A percentile compares a stretch with the other conserved stretches of the same genome.
Conservation (phyloP, 768 basidiomycete species). For the Termitomyces sp. region DNA sequence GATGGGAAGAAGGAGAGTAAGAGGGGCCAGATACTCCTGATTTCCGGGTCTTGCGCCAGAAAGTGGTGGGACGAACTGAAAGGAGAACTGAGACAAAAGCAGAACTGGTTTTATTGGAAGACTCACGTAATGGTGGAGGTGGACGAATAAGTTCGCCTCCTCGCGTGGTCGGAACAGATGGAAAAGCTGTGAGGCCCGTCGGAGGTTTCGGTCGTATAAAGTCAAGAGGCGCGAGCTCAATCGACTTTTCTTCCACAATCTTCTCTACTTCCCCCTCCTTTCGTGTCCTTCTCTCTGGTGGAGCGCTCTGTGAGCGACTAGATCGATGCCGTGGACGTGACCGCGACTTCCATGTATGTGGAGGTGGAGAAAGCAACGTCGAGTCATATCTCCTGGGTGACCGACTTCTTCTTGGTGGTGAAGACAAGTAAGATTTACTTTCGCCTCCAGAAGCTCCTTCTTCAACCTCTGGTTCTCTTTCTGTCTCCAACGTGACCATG, state of each 20-base stretch:
- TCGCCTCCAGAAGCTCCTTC: background rate
- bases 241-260: constrained; percentile 6
- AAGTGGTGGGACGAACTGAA: constrained; percentile 76
- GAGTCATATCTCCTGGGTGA: constrained; percentile 25
- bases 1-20: constrained; percentile 70
- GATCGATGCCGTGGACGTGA: constrained; percentile 34
- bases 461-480: constrained; percentile 23
- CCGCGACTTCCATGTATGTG: constrained; percentile 43
- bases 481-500: constrained; percentile 41
- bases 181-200: constrained; percentile 28
- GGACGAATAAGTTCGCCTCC: constrained; percentile 53
- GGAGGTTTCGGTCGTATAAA: constrained; percentile 17
- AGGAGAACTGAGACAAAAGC: background rate
- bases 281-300: constrained; percentile 30
- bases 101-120: background rate
- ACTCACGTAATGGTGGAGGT: constrained; percentile 64
- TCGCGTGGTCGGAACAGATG: constrained; percentile 23
- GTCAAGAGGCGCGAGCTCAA: constrained; percentile 12
- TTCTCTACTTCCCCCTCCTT: background rate
- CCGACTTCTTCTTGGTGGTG: constrained; percentile 8
- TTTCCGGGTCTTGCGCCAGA: constrained; percentile 72
- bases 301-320: constrained; percentile 46
- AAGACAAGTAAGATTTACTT: constrained; percentile 1
- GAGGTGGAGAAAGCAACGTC: constrained; percentile 42
- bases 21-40: constrained; percentile 69